Evolutionary conservation across 2,329 filamentous ascomycete genomes (phyloP), one percentile per base, ranked within the genome.

Genomic region (Arthrobotrys musiformis): DNA sequence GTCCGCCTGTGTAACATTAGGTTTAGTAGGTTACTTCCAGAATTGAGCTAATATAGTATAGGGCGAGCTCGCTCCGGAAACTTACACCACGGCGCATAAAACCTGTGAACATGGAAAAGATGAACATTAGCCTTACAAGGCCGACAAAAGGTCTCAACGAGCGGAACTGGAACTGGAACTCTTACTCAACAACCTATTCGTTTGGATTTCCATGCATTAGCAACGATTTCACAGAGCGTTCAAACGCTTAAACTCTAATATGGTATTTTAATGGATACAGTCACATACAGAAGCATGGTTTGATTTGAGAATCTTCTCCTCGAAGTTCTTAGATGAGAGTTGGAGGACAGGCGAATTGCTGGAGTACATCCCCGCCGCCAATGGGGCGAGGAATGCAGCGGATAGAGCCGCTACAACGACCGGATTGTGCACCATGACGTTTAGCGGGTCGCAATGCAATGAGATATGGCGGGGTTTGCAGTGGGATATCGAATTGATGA

Each of bases 261-360:
- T 7, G 2, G 11, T 35, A 28, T 62, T 44, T 17, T 35, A 40
- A 28, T n/a, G 7, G 24, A 33, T 52, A 22, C 9, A 33, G 13
- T 15, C 30, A 83, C 90, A 83, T 88, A 97, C 94, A 63, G 93
- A 93, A 46, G 93, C 96, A 84, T 98, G 87, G 83, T 97, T 97
- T 28, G 93, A 97, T 82, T 92, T 90, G 54, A 91, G 89, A 83
- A 99, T 93, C 79, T 97, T 85, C 79, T 87, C 88, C 82, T 94
- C 90, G 84, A 96, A 98, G 81, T 87, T 92, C 84, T 91, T 92
- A 70, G 87, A 88, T 81, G 91, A 90, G 79, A 98, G 85, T 83
- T 96, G 93, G 48, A 98, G 83, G 48, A 99, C 95, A 11, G 92
- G 90, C 1, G 94, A 97, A 83, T 88, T 92, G 85, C 94, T 96